phyloP scores from a whole-genome alignment of 129 eudicot species.

The Artemisia tridentata region DNA sequence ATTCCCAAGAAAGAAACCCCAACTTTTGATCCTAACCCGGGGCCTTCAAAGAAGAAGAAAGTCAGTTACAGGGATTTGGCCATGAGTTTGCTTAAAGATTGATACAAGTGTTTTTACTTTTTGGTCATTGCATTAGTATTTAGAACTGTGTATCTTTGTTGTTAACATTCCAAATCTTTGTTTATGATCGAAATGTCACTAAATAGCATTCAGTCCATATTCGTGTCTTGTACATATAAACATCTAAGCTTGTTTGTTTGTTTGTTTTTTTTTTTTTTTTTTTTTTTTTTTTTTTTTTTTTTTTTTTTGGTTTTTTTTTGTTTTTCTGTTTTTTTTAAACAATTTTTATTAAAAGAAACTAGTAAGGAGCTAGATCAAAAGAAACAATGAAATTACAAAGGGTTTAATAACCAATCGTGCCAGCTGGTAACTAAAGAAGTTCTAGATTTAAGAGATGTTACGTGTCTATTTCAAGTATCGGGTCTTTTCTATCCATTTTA shows the following conservation, averaged over 20 bases:
- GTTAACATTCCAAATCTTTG: background rate
- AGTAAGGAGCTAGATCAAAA: no score
- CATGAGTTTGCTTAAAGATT: slow-evolving; percentile 48
- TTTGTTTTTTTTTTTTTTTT: no score
- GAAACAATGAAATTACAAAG: no score
- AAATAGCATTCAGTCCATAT: background rate
- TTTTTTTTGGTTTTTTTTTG: no score
- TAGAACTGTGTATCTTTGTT: background rate
- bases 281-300: no score
- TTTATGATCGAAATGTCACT: background rate
- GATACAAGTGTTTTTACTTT: background rate
- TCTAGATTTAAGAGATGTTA: no score
- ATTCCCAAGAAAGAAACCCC: slow-evolving; percentile 17
- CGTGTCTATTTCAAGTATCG: no score
- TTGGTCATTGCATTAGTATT: background rate
- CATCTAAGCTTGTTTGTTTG: background rate
- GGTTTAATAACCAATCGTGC: no score
- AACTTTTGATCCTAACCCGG: slow-evolving; percentile 29
- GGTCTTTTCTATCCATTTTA: no score
- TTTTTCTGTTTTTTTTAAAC: no score
- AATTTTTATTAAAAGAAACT: background rate
- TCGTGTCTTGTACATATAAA: background rate
- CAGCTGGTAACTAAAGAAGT: no score
- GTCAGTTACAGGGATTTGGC: slow-evolving; percentile 75
- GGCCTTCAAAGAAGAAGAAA: slow-evolving; percentile 63